Percentiles rank a stretch among this genome's conserved stretches.
phyloP scores from a whole-genome alignment of 495 filamentous ascomycete genomes.

The Gamarada debralockiae region DNA sequence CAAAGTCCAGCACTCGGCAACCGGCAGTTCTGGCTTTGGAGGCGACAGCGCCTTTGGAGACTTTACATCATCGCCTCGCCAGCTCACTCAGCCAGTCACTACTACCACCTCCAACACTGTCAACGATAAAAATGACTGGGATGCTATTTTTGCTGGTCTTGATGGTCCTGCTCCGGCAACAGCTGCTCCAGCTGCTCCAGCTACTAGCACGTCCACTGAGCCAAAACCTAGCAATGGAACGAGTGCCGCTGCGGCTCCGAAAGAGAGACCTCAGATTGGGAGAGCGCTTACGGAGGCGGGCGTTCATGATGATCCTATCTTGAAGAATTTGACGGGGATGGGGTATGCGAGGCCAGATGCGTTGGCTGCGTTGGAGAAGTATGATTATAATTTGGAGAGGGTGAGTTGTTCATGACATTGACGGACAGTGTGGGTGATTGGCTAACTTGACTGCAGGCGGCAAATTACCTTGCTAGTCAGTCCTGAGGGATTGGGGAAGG shows the following conservation, averaged over 20 bases:
- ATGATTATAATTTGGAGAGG: slow-evolving; percentile 92
- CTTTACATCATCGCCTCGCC: slow-evolving; percentile 16
- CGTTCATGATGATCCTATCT: slow-evolving; percentile 83
- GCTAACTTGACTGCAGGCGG: slow-evolving; percentile 17
- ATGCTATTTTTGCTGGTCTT: slow-evolving; percentile 84
- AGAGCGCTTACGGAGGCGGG: slow-evolving; percentile 71
- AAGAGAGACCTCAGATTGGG: slow-evolving; percentile 38
- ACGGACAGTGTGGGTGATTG: neutral
- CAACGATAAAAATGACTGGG: slow-evolving; percentile 75
- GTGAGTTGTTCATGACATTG: slow-evolving; percentile 48
- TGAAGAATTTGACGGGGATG: slow-evolving; percentile 88
- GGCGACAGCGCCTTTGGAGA: slow-evolving; percentile 19
- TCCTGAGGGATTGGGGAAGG: slow-evolving; percentile 11
- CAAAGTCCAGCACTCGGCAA: slow-evolving; percentile 25
- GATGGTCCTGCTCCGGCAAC: slow-evolving; percentile 38
- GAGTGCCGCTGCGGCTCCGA: neutral
- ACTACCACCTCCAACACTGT: slow-evolving; percentile 19
- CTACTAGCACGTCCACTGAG: too few species aligned
- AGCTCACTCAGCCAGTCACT: slow-evolving; percentile 25
- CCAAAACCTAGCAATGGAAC: slow-evolving; percentile 19
- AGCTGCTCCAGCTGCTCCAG: slow-evolving; percentile 1
- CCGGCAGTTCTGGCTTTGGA: slow-evolving; percentile 32
- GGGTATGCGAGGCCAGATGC: slow-evolving; percentile 78
- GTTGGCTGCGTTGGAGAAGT: slow-evolving; percentile 85
- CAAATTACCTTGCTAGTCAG: slow-evolving; percentile 27